Evolutionary conservation across 2,329 filamentous ascomycete genomes (phyloP).

Genomic region (Scytalidium lignicola): DNA sequence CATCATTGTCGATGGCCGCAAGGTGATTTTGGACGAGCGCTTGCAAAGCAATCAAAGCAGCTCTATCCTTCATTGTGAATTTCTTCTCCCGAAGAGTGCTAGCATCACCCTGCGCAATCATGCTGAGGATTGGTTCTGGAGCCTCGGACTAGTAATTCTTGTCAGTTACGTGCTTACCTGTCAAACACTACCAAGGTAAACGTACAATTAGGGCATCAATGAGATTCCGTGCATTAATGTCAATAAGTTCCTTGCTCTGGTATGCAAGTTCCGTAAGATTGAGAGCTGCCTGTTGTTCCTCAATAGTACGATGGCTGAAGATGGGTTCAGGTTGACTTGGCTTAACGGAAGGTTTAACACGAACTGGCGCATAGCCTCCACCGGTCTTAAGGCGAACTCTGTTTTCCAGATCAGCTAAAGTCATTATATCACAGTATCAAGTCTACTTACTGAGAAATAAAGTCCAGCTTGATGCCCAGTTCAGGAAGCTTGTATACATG

Average conservation of each 20-base stretch:
- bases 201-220: conserved; percentile 59
- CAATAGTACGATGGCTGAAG: conserved; percentile 30
- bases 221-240: conserved; percentile 43
- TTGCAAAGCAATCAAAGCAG: conserved; percentile 15
- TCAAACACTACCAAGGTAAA: conserved; percentile 15
- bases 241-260: conserved; percentile 39
- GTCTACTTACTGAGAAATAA: conserved; percentile 56
- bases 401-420: conserved; percentile 7
- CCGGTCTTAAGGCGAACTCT: conserved; percentile 11
- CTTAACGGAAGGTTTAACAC: conserved; percentile 10
- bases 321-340: conserved; percentile 6
- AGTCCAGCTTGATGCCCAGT: conserved; percentile 63
- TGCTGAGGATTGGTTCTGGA: conserved; percentile 33
- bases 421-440: neutral
- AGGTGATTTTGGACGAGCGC: conserved; percentile 14
- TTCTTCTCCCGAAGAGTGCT: conserved; percentile 5
- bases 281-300: conserved; percentile 62
- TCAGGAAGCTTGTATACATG: conserved; percentile 59
- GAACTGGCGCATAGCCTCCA: conserved; percentile 6
- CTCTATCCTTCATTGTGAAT: conserved; percentile 9
- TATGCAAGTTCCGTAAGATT: conserved; percentile 54
- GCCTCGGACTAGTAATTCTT: conserved; percentile 33
- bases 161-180: conserved; percentile 6
- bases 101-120: conserved; percentile 27
- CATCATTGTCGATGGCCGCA: neutral